Conservation (phyloP, 352 stramenopile species). For the Pythium aristosporum region DNA sequence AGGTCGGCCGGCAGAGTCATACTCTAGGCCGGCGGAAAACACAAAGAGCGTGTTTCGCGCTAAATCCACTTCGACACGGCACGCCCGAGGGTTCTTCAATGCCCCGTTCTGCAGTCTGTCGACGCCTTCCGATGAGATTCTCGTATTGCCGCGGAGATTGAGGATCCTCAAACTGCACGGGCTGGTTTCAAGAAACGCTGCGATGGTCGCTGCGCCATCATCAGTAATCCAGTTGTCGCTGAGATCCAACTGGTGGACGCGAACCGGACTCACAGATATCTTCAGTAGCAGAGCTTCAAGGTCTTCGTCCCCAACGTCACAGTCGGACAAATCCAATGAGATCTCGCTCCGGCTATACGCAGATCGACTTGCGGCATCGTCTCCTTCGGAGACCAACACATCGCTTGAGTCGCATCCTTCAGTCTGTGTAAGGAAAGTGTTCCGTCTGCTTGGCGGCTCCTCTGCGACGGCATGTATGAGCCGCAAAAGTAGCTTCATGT, state of each 20-base stretch:
- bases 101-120: conserved; percentile 30
- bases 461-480: conserved; percentile 40
- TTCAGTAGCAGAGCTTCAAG: conserved; percentile 44
- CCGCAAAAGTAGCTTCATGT: conserved; percentile 40
- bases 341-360: neutral
- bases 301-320: conserved; percentile 38
- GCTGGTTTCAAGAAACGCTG: conserved; percentile 42
- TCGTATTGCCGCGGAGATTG: conserved; percentile 33
- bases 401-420: conserved; percentile 29
- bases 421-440: conserved; percentile 54
- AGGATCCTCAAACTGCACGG: conserved; percentile 27
- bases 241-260: conserved; percentile 38
- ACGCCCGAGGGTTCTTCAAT: conserved; percentile 33
- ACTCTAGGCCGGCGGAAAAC: conserved; percentile 20
- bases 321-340: conserved; percentile 33
- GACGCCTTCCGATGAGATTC: conserved; percentile 37
- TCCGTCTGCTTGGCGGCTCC: conserved; percentile 32
- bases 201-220: conserved; percentile 35
- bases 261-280: conserved; percentile 32
- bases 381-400: conserved; percentile 28
- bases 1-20: conserved; percentile 21
- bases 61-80: conserved; percentile 29
- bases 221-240: conserved; percentile 43
- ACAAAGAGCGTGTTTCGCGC: conserved; percentile 20
- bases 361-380: neutral